Percentiles rank a stretch among this genome's conserved stretches.
These are phyloP conservation scores for Euphorbia pulcherrima DNA, from an alignment of 345 rosid species.

Conservation along the genomic window DNA sequence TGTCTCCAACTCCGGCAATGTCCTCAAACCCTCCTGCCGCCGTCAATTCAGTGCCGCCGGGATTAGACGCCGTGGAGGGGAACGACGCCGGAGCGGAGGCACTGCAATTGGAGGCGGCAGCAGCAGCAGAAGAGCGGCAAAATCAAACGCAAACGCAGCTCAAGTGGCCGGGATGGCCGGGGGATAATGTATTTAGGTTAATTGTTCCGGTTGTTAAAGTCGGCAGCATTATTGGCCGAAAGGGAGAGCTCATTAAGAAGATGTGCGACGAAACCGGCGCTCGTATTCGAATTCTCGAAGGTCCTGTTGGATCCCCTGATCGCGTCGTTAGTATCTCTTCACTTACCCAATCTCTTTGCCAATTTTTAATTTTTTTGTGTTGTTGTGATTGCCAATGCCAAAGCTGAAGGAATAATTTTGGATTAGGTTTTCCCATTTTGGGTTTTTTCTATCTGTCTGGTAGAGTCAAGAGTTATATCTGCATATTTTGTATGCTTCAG, in stretches of 20 bases:
- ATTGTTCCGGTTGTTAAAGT: conserved; percentile 71
- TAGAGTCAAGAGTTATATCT: background rate
- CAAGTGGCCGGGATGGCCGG: conserved; percentile 92
- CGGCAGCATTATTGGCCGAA: conserved; percentile 82
- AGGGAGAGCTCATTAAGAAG: conserved; percentile 83
- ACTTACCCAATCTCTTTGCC: background rate
- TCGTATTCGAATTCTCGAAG: conserved; percentile 77
- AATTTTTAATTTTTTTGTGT: background rate
- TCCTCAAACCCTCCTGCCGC: background rate
- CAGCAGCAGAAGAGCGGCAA: background rate
- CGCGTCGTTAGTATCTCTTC: conserved; percentile 51
- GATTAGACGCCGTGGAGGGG: background rate
- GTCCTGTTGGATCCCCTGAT: conserved; percentile 54
- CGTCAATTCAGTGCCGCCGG: background rate
- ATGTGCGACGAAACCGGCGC: conserved; percentile 88
- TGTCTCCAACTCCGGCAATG: background rate
- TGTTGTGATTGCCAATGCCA: background rate
- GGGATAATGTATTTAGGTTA: conserved; percentile 70
- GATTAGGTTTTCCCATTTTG: too few relatives aligned
- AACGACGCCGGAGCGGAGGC: background rate
- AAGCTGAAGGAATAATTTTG: too few relatives aligned
- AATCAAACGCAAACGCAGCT: background rate
- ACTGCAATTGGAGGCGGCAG: background rate
- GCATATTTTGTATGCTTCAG: background rate
- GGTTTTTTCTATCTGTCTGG: background rate